Percentiles rank a stretch among this genome's conserved stretches.
Evolutionary conservation across 192 early-diverging fungal genomes (phyloP).

Genomic region (Kickxella alabastrina): DNA sequence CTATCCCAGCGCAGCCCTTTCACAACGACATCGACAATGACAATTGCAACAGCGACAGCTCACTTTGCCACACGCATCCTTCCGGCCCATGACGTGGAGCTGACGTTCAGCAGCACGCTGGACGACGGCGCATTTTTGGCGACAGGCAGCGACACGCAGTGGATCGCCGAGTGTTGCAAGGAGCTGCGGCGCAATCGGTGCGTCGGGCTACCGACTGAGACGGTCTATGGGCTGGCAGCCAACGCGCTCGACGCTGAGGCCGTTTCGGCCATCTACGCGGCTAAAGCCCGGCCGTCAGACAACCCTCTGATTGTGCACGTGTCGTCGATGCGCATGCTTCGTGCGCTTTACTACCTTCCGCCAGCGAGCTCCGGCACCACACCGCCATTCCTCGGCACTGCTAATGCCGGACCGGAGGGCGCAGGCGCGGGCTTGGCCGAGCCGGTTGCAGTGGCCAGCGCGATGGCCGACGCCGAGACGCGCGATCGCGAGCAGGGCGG

Average conservation of each 20-base stretch:
- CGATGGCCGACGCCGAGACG: conserved; percentile 12
- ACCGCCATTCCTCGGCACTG: conserved; percentile 41
- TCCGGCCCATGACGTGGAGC: conserved; percentile 1
- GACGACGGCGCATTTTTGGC: conserved; percentile 28
- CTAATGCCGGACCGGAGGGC: conserved; percentile 41
- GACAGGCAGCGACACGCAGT: conserved; percentile 4
- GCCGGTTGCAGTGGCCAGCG: conserved; percentile 1
- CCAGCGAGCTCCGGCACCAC: neutral
- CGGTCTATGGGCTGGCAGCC: conserved; percentile 95
- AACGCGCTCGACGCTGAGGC: conserved; percentile 70
- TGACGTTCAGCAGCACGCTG: conserved; percentile 11
- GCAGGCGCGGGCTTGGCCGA: neutral
- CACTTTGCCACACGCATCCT: conserved; percentile 5
- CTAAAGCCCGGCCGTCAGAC: conserved; percentile 89
- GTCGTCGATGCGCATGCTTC: conserved; percentile 84
- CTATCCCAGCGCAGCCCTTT: neutral
- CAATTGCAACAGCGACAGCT: conserved; percentile 8
- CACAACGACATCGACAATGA: conserved; percentile 5
- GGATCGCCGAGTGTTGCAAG: conserved; percentile 53
- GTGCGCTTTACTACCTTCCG: conserved; percentile 57
- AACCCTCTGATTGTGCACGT: conserved; percentile 98
- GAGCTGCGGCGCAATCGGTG: conserved; percentile 58
- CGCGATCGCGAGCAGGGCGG: conserved; percentile 18
- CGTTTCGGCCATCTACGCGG: conserved; percentile 71
- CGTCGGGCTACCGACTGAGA: conserved; percentile 95